Evolutionary conservation across 2,329 filamentous ascomycete genomes (phyloP).

Genomic region (Aureobasidium sp.): DNA sequence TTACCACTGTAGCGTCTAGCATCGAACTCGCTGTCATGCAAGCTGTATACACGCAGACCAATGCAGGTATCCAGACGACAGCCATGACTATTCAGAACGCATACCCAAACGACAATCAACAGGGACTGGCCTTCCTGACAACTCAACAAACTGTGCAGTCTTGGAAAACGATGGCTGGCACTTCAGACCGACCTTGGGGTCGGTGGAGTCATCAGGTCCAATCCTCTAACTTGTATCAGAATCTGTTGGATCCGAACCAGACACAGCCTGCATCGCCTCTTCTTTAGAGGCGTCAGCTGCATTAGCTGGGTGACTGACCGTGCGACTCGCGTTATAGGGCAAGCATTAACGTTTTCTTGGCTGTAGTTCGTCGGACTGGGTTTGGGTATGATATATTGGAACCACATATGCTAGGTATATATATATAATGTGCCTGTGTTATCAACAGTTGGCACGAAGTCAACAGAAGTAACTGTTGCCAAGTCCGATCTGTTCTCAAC

Average conservation of each 20-base stretch:
- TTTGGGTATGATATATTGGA: not conserved
- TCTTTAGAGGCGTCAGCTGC: not conserved
- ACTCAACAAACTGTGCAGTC: not conserved
- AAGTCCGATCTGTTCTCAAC: not conserved
- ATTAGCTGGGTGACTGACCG: not conserved
- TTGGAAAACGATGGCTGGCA: slow-evolving; percentile 6
- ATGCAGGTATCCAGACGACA: slow-evolving; percentile 35
- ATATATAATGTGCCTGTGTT: not conserved
- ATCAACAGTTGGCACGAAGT: not conserved
- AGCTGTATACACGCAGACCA: slow-evolving; percentile 38
- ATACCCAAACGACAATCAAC: not conserved
- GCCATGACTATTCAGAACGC: slow-evolving; percentile 24
- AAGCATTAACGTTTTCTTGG: not conserved
- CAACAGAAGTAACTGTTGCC: not conserved
- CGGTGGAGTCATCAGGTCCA: slow-evolving; percentile 4
- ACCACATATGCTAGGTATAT: not conserved
- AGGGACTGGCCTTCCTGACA: not conserved
- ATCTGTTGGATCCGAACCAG: slow-evolving; percentile 11
- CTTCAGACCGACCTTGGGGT: slow-evolving; percentile 8
- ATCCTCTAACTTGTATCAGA: slow-evolving; percentile 9
- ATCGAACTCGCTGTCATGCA: slow-evolving; percentile 36
- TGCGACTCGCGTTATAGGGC: not conserved
- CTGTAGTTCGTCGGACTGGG: not conserved
- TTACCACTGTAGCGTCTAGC: slow-evolving; percentile 31
- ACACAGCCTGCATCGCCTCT: slow-evolving; percentile 4